Evolutionary conservation across 2,329 filamentous ascomycete genomes (phyloP).

Genomic region (Diaporthe humulicola): DNA sequence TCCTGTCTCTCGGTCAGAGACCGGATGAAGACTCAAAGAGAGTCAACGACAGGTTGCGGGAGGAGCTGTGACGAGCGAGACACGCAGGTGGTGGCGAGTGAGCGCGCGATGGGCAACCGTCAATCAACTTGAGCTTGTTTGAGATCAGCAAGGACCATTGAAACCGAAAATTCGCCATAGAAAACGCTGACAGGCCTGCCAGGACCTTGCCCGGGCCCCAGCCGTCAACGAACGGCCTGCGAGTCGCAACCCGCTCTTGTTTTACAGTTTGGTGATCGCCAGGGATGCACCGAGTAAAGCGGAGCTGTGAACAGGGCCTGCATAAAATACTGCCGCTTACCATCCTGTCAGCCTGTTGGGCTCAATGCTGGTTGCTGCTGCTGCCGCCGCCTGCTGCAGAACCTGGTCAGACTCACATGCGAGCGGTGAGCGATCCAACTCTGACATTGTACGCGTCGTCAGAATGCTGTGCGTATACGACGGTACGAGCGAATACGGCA

Average conservation of each 20-base stretch:
- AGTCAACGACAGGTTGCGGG: background rate
- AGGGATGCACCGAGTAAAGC: constrained; percentile 17
- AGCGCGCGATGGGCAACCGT: background rate
- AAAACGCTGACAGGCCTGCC: background rate
- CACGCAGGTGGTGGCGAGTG: constrained; percentile 9
- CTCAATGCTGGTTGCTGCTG: background rate
- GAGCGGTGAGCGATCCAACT: constrained; percentile 12
- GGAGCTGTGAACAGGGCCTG: constrained; percentile 7
- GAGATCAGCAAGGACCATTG: constrained; percentile 27
- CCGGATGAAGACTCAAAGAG: background rate
- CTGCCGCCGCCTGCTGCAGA: background rate
- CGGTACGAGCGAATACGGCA: constrained; percentile 11
- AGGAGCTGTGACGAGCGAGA: background rate
- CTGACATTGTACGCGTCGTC: constrained; percentile 18
- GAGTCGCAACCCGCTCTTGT: constrained; percentile 28
- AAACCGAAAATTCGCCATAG: constrained; percentile 3
- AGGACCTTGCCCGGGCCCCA: background rate
- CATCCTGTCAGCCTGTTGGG: constrained; percentile 9
- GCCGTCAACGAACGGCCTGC: constrained; percentile 16
- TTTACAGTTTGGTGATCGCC: constrained; percentile 30
- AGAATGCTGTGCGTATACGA: background rate
- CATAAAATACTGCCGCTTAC: background rate
- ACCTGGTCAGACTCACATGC: background rate
- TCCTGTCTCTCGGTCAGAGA: constrained; percentile 20
- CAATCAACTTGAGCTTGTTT: constrained; percentile 28